These are phyloP conservation scores for Suillus placidus DNA, from an alignment of 768 basidiomycete species.

Conservation along the genomic window DNA sequence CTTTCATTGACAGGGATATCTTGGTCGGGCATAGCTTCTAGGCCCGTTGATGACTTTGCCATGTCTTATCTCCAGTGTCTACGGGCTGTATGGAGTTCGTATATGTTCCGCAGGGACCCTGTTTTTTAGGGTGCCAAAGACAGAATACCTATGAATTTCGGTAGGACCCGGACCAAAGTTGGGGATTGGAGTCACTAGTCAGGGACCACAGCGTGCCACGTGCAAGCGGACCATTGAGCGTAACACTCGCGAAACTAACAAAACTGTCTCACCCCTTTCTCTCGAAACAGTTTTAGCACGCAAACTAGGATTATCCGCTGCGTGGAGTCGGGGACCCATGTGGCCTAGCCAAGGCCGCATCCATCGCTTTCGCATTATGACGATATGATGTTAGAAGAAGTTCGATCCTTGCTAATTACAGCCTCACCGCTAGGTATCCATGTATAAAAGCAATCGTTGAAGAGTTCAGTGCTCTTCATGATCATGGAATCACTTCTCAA, in stretches of 20 bases:
- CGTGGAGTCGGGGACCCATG: not conserved
- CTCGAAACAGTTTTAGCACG: not conserved
- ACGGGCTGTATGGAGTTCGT: not conserved
- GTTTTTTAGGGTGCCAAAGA: not conserved
- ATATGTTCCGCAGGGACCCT: not conserved
- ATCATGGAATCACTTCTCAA: conserved; percentile 37
- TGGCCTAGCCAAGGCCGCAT: not conserved
- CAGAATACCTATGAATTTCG: too few relatives aligned
- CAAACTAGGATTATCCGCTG: not conserved
- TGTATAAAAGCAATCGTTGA: not conserved
- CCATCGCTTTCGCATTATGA: not conserved
- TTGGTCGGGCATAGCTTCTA: not conserved
- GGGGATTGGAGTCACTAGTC: too few relatives aligned
- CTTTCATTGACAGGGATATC: not conserved
- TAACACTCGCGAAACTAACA: not conserved
- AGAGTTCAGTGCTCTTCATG: not conserved
- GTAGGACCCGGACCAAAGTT: too few relatives aligned
- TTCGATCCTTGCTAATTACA: not conserved
- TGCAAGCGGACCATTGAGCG: not conserved
- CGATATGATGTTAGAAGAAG: not conserved
- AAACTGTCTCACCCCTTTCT: not conserved
- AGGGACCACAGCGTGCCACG: not conserved
- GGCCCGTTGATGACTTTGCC: not conserved
- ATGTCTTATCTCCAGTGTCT: not conserved
- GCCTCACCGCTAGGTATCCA: not conserved